Conservation (phyloP, 139 green algal species). For the Pleodorina starrii region DNA sequence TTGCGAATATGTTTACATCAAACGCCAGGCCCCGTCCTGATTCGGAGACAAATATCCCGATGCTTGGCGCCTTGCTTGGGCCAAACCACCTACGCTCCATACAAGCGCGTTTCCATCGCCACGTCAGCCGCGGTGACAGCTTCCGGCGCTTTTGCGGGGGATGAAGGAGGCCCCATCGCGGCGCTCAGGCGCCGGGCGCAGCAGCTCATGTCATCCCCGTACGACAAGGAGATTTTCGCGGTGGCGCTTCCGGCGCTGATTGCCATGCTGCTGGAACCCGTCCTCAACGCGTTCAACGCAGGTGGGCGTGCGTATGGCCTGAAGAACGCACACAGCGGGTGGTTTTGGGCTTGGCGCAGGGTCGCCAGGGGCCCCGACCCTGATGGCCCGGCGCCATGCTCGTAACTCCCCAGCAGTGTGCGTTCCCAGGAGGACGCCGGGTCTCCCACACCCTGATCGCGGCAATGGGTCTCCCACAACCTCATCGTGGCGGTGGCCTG, state of each 20-base stretch:
- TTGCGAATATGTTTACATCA: no score
- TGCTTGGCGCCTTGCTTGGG: no score
- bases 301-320: constrained; percentile 49
- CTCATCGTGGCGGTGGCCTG: no score
- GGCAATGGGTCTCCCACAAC: no score
- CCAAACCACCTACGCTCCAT: no score
- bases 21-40: not conserved
- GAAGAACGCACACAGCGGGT: no score
- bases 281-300: constrained; percentile 71
- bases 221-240: constrained; percentile 68
- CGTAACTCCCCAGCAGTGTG: no score
- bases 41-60: not conserved
- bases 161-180: not conserved
- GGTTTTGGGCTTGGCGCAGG: no score
- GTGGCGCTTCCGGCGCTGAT: constrained; percentile 71
- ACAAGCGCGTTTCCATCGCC: not conserved
- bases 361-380: no score
- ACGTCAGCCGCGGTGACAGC: not conserved
- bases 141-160: not conserved
- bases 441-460: no score
- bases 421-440: no score
- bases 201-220: not conserved
- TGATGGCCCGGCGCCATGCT: no score
- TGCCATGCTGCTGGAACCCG: constrained; percentile 73
- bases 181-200: not conserved